Conservation (phyloP, 2,329 filamentous ascomycete genomes). For the Pseudogymnoascus sp. region DNA sequence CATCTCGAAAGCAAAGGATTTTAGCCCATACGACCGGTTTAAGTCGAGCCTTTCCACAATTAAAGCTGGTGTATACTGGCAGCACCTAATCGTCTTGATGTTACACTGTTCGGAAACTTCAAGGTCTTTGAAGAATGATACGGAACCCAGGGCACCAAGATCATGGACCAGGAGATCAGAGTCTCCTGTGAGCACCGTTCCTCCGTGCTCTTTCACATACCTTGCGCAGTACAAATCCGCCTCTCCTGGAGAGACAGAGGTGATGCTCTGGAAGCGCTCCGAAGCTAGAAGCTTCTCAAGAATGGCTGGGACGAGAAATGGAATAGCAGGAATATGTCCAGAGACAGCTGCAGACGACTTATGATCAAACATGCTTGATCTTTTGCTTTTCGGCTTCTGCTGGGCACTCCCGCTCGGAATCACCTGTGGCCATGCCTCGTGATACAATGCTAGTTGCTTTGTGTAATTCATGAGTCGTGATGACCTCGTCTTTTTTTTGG, state of each 20-base stretch:
- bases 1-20: conserved; percentile 29
- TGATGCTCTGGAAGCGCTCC: conserved; percentile 33
- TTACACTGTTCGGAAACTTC: conserved; percentile 13
- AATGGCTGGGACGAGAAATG: conserved; percentile 70
- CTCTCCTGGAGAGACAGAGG: conserved; percentile 66
- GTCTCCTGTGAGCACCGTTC: conserved; percentile 67
- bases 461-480: conserved; percentile 20
- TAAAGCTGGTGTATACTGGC: conserved; percentile 32
- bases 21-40: conserved; percentile 28
- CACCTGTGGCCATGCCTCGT: conserved; percentile 16
- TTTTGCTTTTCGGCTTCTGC: conserved; percentile 11
- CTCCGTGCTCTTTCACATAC: conserved; percentile 45
- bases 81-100: conserved; percentile 19
- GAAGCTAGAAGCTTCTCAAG: conserved; percentile 57
- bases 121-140: conserved; percentile 62
- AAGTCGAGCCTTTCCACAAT: conserved; percentile 39
- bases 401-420: conserved; percentile 11
- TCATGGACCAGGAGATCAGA: conserved; percentile 76
- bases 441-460: conserved; percentile 20
- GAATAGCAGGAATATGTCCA: conserved; percentile 34
- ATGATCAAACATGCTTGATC: conserved; percentile 18
- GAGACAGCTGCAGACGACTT: conserved; percentile 16
- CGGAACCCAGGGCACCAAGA: conserved; percentile 49
- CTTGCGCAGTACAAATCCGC: conserved; percentile 74
- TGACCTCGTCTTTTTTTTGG: conserved; percentile 23